These are phyloP conservation scores for Cercospora sp. DNA, from an alignment of 2,329 filamentous ascomycete genomes.

Conservation along the genomic window DNA sequence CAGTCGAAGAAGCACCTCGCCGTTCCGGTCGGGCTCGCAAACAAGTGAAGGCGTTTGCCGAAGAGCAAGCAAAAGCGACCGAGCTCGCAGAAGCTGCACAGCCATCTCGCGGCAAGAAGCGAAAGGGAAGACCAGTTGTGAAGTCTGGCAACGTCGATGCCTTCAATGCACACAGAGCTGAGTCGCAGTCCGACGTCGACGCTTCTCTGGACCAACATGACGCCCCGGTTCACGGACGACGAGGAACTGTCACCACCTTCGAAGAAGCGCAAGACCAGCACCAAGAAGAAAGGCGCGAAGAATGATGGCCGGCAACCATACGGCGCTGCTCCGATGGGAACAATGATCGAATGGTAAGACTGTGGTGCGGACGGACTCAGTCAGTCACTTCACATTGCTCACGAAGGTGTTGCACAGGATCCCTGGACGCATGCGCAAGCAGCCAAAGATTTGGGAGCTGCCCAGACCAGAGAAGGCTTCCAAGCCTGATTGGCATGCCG, in stretches of 20 bases:
- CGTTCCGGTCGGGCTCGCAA: constrained; percentile 28
- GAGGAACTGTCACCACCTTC: not conserved
- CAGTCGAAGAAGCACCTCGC: constrained; percentile 17
- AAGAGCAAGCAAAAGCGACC: constrained; percentile 25
- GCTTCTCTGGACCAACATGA: constrained; percentile 1
- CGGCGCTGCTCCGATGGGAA: constrained; percentile 14
- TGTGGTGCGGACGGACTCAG: rapidly evolving
- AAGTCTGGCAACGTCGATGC: not conserved
- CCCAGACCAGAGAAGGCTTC: not conserved
- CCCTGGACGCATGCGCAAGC: constrained; percentile 12
- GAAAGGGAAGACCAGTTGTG: not conserved
- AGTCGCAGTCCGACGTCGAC: not conserved
- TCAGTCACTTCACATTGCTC: not conserved
- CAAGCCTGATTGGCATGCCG: constrained; percentile 21
- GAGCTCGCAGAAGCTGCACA: not conserved
- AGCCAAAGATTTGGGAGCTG: constrained; percentile 13
- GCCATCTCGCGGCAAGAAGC: constrained; percentile 7
- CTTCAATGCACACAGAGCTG: not conserved
- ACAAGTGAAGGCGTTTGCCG: constrained; percentile 24
- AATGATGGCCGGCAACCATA: constrained; percentile 15
- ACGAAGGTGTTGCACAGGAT: not conserved
- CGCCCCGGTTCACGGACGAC: not conserved
- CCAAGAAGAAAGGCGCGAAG: constrained; percentile 21
- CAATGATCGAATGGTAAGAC: constrained; percentile 10
- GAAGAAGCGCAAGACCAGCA: constrained; percentile 18